A percentile compares a stretch with the other conserved stretches of the same genome.
Evolutionary conservation across 2,329 filamentous ascomycete genomes (phyloP).

Genomic region (Didymella exigua): DNA sequence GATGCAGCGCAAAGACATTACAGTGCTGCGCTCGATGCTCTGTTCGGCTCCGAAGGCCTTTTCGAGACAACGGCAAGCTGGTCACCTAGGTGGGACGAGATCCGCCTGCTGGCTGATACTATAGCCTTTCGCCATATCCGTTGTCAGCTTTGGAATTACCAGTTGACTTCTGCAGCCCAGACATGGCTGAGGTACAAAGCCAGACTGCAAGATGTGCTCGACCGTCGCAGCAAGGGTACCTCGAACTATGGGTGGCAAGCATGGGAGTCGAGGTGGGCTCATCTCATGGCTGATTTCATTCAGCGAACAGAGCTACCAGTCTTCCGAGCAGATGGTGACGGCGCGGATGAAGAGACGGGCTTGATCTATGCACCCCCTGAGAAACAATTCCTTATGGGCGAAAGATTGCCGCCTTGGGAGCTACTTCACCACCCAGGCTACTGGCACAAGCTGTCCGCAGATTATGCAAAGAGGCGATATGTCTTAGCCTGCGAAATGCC

Average conservation of each 20-base stretch:
- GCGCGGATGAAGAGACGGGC: constrained; percentile 39
- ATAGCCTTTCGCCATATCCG: constrained; percentile 81
- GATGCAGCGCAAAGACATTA: constrained; percentile 85
- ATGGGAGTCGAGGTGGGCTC: constrained; percentile 81
- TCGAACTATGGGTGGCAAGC: constrained; percentile 92
- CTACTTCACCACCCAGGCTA: constrained; percentile 67
- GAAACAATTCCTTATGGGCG: constrained; percentile 55
- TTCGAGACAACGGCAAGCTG: constrained; percentile 88
- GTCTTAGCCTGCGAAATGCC: constrained; percentile 61
- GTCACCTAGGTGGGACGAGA: constrained; percentile 90
- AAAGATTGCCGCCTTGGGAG: constrained; percentile 63
- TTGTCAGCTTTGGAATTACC: constrained; percentile 79
- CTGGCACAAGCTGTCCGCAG: constrained; percentile 62
- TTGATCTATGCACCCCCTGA: constrained; percentile 57
- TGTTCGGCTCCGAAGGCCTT: constrained; percentile 78
- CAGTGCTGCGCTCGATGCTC: constrained; percentile 81
- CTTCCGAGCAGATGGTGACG: constrained; percentile 34
- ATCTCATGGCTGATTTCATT: constrained; percentile 65
- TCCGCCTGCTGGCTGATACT: constrained; percentile 82
- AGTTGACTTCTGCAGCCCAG: constrained; percentile 78
- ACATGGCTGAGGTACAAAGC: constrained; percentile 80
- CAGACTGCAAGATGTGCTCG: constrained; percentile 76
- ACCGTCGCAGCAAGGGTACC: constrained; percentile 82
- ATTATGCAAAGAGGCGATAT: constrained; percentile 58
- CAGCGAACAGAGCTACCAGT: constrained; percentile 57